phyloP scores from a whole-genome alignment of 2,329 filamentous ascomycete species.

The Alternaria hordeiaustralica region DNA sequence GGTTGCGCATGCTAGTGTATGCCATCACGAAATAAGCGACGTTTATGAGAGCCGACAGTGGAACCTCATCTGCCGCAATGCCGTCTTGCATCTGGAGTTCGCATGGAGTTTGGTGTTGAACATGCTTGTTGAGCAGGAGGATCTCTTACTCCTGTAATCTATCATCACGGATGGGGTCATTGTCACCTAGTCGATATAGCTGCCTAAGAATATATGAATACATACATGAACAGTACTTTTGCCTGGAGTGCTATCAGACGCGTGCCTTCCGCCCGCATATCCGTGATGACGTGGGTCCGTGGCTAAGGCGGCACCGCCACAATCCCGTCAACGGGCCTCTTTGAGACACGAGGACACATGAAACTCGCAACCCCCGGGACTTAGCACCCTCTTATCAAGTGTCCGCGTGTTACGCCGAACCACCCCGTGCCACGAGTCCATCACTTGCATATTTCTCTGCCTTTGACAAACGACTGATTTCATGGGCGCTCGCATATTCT shows the following conservation, averaged over 20 bases:
- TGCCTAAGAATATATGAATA: slow-evolving; percentile 20
- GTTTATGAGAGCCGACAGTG: slow-evolving; percentile 2
- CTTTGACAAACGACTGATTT: slow-evolving; percentile 13
- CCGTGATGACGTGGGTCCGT: slow-evolving; percentile 25
- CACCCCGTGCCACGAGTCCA: slow-evolving; percentile 8
- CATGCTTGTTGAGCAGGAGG: slow-evolving; percentile 24
- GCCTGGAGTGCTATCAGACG: not conserved
- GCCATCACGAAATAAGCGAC: slow-evolving; percentile 10
- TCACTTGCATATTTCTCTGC: slow-evolving; percentile 5
- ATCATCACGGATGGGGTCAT: slow-evolving; percentile 11
- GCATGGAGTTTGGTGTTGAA: slow-evolving; percentile 37
- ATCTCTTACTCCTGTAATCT: slow-evolving; percentile 22
- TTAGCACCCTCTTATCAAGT: not conserved
- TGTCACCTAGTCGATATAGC: slow-evolving; percentile 16
- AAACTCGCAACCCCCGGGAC: slow-evolving; percentile 10
- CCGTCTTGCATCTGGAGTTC: slow-evolving; percentile 26
- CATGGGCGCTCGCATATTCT: slow-evolving; percentile 31
- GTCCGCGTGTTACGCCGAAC: slow-evolving; percentile 17
- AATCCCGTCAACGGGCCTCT: slow-evolving; percentile 6
- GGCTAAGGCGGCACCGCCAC: slow-evolving; percentile 10
- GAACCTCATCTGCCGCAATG: slow-evolving; percentile 6
- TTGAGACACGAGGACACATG: slow-evolving; percentile 18
- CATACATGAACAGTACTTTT: not conserved
- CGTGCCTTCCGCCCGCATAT: slow-evolving; percentile 5
- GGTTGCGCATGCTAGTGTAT: slow-evolving; percentile 80